These are phyloP conservation scores for Brassica hybrid DNA, from an alignment of 441 rosid genomes.

Conservation along the genomic window DNA sequence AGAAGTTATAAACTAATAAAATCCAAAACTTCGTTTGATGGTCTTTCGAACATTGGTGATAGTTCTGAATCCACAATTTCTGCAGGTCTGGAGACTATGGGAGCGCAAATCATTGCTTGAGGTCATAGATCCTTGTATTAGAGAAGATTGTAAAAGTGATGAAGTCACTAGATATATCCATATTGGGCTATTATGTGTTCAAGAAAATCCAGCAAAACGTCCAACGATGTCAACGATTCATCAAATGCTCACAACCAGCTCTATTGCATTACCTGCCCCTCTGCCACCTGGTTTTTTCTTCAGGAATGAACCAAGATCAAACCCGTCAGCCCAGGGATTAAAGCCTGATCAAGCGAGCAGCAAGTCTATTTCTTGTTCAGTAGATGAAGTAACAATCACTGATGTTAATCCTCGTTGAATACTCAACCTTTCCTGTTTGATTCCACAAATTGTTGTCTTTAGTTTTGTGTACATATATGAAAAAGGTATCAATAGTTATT, in stretches of 20 bases:
- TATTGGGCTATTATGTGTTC: neutral
- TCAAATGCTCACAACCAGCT: neutral
- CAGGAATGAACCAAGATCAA: neutral
- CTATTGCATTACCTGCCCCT: neutral
- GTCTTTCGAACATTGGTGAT: neutral
- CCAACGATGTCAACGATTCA: neutral
- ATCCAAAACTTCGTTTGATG: neutral
- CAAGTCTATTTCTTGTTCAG: neutral
- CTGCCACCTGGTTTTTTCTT: neutral
- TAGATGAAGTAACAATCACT: neutral
- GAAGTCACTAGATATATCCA: neutral
- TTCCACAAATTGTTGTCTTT: neutral
- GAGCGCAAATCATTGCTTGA: neutral
- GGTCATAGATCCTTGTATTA: neutral
- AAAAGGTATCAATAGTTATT: neutral
- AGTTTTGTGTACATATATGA: neutral
- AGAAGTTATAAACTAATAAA: neutral
- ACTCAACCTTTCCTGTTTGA: neutral
- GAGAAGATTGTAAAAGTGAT: neutral
- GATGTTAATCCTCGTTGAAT: neutral
- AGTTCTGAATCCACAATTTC: neutral
- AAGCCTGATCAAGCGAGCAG: neutral
- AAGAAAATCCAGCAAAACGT: neutral
- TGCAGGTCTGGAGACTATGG: neutral
- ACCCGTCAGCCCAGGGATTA: neutral